Evolutionary conservation across 73 alveolate species (phyloP).

Genomic region (Tetrahymena malaccensis): DNA sequence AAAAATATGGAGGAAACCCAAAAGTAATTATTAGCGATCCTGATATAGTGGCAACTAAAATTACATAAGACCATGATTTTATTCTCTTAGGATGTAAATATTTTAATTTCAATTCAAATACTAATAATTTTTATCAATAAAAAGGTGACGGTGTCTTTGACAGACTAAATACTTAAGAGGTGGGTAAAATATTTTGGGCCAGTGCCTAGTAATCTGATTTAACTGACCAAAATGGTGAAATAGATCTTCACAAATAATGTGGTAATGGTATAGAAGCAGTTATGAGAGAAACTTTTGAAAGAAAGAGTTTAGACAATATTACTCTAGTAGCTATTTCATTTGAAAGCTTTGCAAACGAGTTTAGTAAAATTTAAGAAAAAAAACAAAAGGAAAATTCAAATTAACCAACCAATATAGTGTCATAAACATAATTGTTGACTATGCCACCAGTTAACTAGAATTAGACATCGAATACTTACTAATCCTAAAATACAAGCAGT

Average conservation of each 20-base stretch:
- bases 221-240: slow-evolving; percentile 35
- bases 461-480: background rate
- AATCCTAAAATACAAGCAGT: background rate
- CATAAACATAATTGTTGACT: background rate
- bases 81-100: slow-evolving; percentile 56
- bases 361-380: background rate
- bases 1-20: slow-evolving; percentile 50
- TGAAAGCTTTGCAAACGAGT: background rate
- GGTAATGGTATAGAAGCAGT: slow-evolving; percentile 85
- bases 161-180: slow-evolving; percentile 59
- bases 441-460: background rate
- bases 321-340: slow-evolving; percentile 27
- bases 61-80: slow-evolving; percentile 63
- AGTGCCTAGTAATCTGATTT: slow-evolving; percentile 23
- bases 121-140: background rate
- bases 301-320: slow-evolving; percentile 75
- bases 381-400: background rate
- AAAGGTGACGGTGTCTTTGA: slow-evolving; percentile 77
- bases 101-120: background rate
- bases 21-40: slow-evolving; percentile 53
- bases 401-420: background rate
- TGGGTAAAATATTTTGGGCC: slow-evolving; percentile 56
- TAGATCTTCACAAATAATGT: slow-evolving; percentile 63
- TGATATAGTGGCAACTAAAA: slow-evolving; percentile 57
- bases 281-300: slow-evolving; percentile 64